Conservation (phyloP, 768 basidiomycete species). For the Mycena kentingensis region DNA sequence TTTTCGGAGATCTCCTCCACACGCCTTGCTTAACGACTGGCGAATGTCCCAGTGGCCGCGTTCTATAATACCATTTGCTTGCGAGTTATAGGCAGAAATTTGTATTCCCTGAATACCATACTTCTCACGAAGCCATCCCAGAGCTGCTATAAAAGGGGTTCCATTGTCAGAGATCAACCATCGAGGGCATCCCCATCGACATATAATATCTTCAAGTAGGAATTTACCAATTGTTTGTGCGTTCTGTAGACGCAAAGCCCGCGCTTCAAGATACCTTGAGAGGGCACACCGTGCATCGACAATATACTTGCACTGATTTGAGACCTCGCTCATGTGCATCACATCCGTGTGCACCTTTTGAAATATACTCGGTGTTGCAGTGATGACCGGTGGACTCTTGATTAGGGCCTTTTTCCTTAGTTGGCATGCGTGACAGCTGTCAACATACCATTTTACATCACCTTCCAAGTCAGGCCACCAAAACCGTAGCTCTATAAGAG, state of each 20-base stretch:
- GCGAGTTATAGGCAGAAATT: constrained; percentile 44
- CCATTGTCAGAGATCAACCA: constrained; percentile 42
- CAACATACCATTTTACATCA: constrained; percentile 34
- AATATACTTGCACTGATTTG: constrained; percentile 27
- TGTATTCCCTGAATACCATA: constrained; percentile 42
- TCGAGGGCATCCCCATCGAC: constrained; percentile 37
- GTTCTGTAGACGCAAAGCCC: constrained; percentile 24
- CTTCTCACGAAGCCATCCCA: constrained; percentile 17
- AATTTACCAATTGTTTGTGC: constrained; percentile 25
- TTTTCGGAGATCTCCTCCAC: constrained; percentile 16
- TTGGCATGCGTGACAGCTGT: constrained; percentile 36
- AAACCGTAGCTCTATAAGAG: constrained; percentile 14
- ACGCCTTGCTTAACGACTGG: constrained; percentile 25
- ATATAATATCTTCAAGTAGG: constrained; percentile 34
- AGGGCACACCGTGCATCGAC: constrained; percentile 29
- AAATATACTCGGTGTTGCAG: no score
- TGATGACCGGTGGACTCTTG: constrained; percentile 30
- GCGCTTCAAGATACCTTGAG: constrained; percentile 25
- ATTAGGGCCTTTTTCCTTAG: constrained; percentile 23
- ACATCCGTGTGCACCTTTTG: no score
- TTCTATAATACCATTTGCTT: constrained; percentile 41
- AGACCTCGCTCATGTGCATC: no score
- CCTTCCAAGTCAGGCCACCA: constrained; percentile 25
- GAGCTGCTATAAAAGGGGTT: constrained; percentile 28
- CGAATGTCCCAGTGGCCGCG: constrained; percentile 31